A percentile compares a stretch with the other conserved stretches of the same genome.
phyloP scores from a whole-genome alignment of 192 early-diverging fungal species.

The Linnemannia hyalina region DNA sequence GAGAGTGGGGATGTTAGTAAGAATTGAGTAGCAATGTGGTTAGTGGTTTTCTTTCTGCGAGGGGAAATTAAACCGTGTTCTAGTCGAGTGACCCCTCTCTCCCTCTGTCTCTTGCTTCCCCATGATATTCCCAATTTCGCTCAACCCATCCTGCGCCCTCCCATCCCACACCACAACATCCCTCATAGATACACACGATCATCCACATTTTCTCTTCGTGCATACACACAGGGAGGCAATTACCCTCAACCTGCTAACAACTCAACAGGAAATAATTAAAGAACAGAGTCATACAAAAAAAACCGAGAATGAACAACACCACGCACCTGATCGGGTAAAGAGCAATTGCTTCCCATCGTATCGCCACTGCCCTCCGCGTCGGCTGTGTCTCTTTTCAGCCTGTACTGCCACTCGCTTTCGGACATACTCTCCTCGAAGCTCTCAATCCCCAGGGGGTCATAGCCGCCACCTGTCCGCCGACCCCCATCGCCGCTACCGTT shows the following conservation, averaged over 20 bases:
- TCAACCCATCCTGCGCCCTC: background rate
- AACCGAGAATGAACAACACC: background rate
- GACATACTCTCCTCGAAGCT: conserved; percentile 31
- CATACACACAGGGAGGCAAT: background rate
- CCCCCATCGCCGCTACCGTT: background rate
- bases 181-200: background rate
- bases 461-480: background rate
- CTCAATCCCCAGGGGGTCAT: conserved; percentile 8
- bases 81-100: background rate
- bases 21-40: background rate
- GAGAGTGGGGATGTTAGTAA: background rate
- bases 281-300: background rate
- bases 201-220: background rate
- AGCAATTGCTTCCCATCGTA: background rate
- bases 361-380: background rate
- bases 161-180: background rate
- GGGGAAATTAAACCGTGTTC: background rate
- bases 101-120: background rate
- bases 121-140: background rate
- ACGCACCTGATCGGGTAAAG: conserved; percentile 34
- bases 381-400: conserved; percentile 14
- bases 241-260: background rate
- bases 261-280: background rate
- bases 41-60: background rate
- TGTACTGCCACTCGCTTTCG: conserved; percentile 24